These are phyloP conservation scores for Daldinia bambusicola DNA, from an alignment of 495 filamentous ascomycete genomes.

Conservation along the genomic window DNA sequence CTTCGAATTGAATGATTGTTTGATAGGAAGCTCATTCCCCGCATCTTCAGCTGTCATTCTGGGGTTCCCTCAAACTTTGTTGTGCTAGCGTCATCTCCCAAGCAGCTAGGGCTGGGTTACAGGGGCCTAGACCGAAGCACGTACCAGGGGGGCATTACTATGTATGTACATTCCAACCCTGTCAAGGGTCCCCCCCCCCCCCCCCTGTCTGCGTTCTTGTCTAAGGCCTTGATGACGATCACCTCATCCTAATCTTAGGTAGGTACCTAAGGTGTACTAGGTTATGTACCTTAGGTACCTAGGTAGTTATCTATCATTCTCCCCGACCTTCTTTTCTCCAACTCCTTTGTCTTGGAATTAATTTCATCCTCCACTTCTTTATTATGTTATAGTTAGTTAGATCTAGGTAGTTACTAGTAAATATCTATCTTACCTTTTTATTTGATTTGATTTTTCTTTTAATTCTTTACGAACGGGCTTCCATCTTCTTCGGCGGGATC, in stretches of 20 bases:
- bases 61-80: neutral
- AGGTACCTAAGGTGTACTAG: too few relatives aligned
- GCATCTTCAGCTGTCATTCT: constrained; percentile 1
- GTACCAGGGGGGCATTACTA: neutral
- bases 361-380: neutral
- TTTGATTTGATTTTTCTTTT: too few relatives aligned
- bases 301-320: constrained; percentile 6
- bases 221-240: constrained; percentile 1
- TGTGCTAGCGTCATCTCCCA: neutral
- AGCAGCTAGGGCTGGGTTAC: neutral
- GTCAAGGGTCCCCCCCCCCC: neutral
- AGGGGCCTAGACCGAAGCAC: neutral
- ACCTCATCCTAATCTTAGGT: neutral
- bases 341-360: constrained; percentile 4
- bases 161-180: too few relatives aligned
- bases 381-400: neutral
- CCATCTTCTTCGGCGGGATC: neutral
- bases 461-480: neutral
- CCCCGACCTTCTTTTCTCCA: neutral
- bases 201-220: neutral
- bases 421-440: neutral
- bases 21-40: neutral
- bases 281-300: too few relatives aligned
- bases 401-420: neutral
- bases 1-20: too few relatives aligned